Evolutionary conservation across 2,329 filamentous ascomycete genomes (phyloP), one percentile per base, ranked within the genome.

Genomic region (Penicillium sumatraense): DNA sequence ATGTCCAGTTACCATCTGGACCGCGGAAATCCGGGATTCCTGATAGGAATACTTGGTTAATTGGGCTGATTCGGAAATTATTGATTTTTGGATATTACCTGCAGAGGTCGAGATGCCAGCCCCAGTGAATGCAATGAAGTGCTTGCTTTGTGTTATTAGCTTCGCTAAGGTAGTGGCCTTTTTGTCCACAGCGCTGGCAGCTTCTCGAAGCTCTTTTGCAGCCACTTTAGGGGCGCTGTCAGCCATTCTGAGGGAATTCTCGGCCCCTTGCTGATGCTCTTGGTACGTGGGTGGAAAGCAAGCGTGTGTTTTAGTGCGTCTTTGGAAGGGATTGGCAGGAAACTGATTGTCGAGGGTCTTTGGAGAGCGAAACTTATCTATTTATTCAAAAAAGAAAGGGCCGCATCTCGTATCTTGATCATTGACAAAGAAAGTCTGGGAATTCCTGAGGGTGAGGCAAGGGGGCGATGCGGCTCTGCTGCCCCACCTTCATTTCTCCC

Each of bases 21-120:
- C 78, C 78, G n/a, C 78, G 72, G 50, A 81, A 81, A 46, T 81
- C 79, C 2, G 79, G 76, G 14, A 81, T 80, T 2, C 76, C 77
- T 79, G 16, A 2, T 14, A 36, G 14, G 3, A n/a, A 16, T 24
- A 2, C 7, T 42, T 9, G 26, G 38, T 26, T 24, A 5, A 42
- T 26, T 2, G 3, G n/a, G 8, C 18, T 3, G 3, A 24, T 4
- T 10, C 5, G 38, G 13, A n/a, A n/a, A n/a, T n/a, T 13, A 2
- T 16, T 24, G 5, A n/a, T 24, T 1, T 26, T 14, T 8, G 21
- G 5, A 16, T 3, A 5, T 51, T 51, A 51, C 49, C 49, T 7
- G 49, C 49, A 9, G 49, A 51, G 7, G 49, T 81, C 2, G 78
- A 81, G 8, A 81, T 64, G 6, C 79, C 78, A 0, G 78, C 79